Base-by-base conservation (phyloP, 1,284 basidiomycete species). In the Thecaphora frezii region DNA sequence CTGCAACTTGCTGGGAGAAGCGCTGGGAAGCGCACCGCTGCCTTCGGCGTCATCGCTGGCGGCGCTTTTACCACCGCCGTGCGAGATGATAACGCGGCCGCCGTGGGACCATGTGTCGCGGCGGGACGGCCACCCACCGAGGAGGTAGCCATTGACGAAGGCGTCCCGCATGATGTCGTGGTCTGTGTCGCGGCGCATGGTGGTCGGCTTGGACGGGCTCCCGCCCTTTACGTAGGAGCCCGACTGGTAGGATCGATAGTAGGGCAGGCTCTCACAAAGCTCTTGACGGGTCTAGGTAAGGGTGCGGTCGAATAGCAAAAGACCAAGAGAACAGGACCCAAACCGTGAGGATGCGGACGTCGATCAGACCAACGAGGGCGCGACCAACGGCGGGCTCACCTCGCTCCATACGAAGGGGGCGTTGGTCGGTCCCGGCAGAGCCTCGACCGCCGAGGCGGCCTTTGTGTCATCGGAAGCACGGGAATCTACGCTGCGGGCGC, bases 11-110 rank as follows among this genome's bases (percentile, higher is more conserved):
- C 36, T 38, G 8, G 56, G 40, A 4, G 33, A 36, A 7, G 33
- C 12, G 8, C 14, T 30, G 28, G 28, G 28, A 30, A 14, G 14
- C 23, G 21, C 8, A 9, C 19, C 24, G 16, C 24, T 30, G 7
- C 19, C 51, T 47, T 24, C 33, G 33, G 12, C 33, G 16, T 16
- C 16, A 9, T 3, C 33, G 4, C 24, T 46, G 38, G 25, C 25
- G 16, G 56, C 39, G 44, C 52, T 64, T 30, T 64, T 64, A 1
- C 61, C 61, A 1, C 61, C 61, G 2, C 67, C 67, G 30, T 70
- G 67, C 2, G 67, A 70, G 28, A 71, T 60, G 47, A 71, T 58
- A 42, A 71, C 68, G 7, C 55, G 42, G 1, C 68, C 69, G 19
- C 51, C 44, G 24, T 51, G 41, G 1, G 54, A 46, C 58, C 63